phyloP scores from a whole-genome alignment of 2,329 filamentous ascomycete species.

The Neopestalotiopsis sp. region DNA sequence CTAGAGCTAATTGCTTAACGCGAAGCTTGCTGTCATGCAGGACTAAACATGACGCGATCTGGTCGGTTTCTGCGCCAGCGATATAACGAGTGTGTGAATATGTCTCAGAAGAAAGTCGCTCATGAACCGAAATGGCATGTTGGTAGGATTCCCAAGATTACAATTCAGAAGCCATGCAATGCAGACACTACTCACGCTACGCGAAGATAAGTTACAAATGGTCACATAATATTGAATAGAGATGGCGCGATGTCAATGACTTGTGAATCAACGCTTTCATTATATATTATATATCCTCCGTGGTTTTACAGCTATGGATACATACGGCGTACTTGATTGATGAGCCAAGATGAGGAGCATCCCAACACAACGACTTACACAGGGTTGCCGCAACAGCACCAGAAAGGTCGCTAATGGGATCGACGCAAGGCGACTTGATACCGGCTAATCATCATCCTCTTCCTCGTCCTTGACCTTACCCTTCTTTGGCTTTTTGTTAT shows the following conservation, averaged over 20 bases:
- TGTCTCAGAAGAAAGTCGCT: too few species aligned
- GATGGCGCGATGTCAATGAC: too few species aligned
- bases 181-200: too few species aligned
- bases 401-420: too few species aligned
- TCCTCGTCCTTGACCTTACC: conserved; percentile 30
- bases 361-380: background rate
- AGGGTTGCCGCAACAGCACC: background rate
- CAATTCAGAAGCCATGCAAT: too few species aligned
- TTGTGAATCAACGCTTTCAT: background rate
- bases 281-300: background rate
- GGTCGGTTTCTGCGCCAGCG: background rate
- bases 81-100: too few species aligned
- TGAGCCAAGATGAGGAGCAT: background rate
- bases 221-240: too few species aligned
- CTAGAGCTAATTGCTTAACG: background rate
- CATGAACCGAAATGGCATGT: too few species aligned
- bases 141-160: too few species aligned
- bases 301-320: background rate
- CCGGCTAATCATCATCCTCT: conserved; percentile 22
- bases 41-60: background rate
- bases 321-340: background rate
- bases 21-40: background rate
- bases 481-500: conserved; percentile 30
- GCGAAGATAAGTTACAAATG: too few species aligned
- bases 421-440: too few species aligned